phyloP scores from a whole-genome alignment of 2,329 filamentous ascomycete species.

The Thielaviopsis euricoi region DNA sequence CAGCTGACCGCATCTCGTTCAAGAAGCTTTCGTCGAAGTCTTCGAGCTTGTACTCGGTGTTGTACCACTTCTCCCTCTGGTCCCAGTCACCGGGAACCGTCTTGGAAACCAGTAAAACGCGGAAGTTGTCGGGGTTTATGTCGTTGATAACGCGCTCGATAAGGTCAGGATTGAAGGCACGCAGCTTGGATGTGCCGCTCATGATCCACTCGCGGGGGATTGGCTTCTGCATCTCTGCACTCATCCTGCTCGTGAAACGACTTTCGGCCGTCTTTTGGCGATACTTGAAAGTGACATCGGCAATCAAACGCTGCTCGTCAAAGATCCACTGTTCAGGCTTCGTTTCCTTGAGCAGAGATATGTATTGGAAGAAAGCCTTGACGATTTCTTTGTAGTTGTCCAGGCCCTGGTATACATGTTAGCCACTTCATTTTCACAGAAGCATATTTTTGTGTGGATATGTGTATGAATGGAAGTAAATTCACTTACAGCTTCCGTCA shows the following conservation, averaged over 20 bases:
- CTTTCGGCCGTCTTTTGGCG: constrained; percentile 83
- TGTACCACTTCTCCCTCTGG: constrained; percentile 90
- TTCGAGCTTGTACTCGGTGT: constrained; percentile 78
- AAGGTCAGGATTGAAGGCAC: constrained; percentile 61
- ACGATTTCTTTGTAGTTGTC: constrained; percentile 68
- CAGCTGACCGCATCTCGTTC: constrained; percentile 49
- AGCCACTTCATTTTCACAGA: constrained; percentile 7
- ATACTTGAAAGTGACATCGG: constrained; percentile 89
- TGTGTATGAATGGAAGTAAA: no score
- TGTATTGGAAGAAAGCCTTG: constrained; percentile 79
- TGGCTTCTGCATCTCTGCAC: constrained; percentile 80
- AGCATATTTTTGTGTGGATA: no score
- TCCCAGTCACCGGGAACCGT: constrained; percentile 74
- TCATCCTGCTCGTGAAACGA: constrained; percentile 72
- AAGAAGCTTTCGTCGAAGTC: constrained; percentile 64
- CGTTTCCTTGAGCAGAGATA: constrained; percentile 65
- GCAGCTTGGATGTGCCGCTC: constrained; percentile 59
- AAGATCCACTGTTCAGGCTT: constrained; percentile 87
- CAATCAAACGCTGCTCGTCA: constrained; percentile 76
- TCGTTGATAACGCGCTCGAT: constrained; percentile 60
- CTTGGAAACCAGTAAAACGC: constrained; percentile 67
- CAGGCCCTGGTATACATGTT: constrained; percentile 35
- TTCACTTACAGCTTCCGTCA: constrained; percentile 66
- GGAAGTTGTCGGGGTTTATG: constrained; percentile 76
- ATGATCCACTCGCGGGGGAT: constrained; percentile 75